A percentile compares a stretch with the other conserved stretches of the same genome.
Conservation (phyloP, 495 filamentous ascomycete genomes). For the Haplographium delicatum region DNA sequence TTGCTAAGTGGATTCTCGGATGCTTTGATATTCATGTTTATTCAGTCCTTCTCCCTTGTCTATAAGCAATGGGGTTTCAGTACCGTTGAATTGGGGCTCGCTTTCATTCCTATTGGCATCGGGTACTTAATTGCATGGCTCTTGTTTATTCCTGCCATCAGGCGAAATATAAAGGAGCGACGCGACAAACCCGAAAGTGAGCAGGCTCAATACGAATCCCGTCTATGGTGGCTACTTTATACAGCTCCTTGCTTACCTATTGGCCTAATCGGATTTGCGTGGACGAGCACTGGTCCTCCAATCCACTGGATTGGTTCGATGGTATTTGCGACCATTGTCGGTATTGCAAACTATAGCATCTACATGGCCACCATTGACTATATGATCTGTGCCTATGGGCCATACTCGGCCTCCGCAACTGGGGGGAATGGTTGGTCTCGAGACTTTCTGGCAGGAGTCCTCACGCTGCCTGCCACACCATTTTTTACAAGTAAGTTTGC, state of each 20-base stretch:
- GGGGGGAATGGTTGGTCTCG: constrained; percentile 66
- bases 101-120: constrained; percentile 58
- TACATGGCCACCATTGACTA: constrained; percentile 84
- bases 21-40: constrained; percentile 77
- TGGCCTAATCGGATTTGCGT: constrained; percentile 65
- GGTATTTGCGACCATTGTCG: constrained; percentile 55
- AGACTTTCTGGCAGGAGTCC: constrained; percentile 77
- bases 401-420: constrained; percentile 73
- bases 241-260: constrained; percentile 61
- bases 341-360: constrained; percentile 65
- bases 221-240: constrained; percentile 54
- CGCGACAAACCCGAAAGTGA: constrained; percentile 50
- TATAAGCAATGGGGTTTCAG: constrained; percentile 61
- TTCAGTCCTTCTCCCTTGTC: constrained; percentile 60
- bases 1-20: constrained; percentile 72
- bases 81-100: constrained; percentile 48
- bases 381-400: constrained; percentile 77
- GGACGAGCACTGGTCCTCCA: constrained; percentile 57
- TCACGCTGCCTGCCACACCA: constrained; percentile 69
- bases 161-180: constrained; percentile 48
- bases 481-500: constrained; percentile 43
- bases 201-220: constrained; percentile 53
- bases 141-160: constrained; percentile 59
- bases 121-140: constrained; percentile 62
- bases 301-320: constrained; percentile 58